Base-by-base conservation (phyloP, 306 rosid species). In the Prunus mira region DNA sequence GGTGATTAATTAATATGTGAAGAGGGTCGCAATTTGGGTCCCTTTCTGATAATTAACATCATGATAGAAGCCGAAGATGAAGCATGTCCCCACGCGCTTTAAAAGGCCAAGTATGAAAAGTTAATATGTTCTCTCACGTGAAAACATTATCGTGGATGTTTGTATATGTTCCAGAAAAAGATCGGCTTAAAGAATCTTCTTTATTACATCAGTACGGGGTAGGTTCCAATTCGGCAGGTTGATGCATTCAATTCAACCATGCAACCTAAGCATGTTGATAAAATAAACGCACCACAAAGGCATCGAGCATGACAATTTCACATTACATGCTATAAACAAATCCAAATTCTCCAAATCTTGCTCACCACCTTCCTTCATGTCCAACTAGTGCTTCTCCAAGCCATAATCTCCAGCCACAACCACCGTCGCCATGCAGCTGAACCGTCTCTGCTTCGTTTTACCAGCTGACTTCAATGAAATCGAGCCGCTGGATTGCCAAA, bases 381-480 rank as follows among this genome's bases (percentile, higher is more conserved):
- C 69, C 69, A 76, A 49, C 72, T 79, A 17, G 17, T 62, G 46
- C 74, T 5, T 3, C 56, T 45, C 10, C 63, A 55, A 56, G 50
- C 67, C 32, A 24, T 32, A 43, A 52, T 60, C 6, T 67, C 30
- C 34, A 56, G 67, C 66, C 56, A 52, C 64, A 65, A 12, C 47
- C 63, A 4, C 32, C 69, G 6, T 51, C 55, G 51, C 72, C 74
- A 88, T 86, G 97, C 76, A 89, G 49, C 80, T 91, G 63, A 85
- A 79, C 69, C 86, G 71, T 30, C 86, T 87, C 46, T 89, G 97
- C 80, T 68, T 88, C 50, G 71, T 91, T 69, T 74, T 88, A 18
- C 97, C 98, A 13, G 83, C 89, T 24, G 88, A 87, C 9, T 86
- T 82, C 5, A 82, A 84, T 43, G 93, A 88, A 66, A 72, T 82